Base-by-base conservation (phyloP, 176 grass and related monocot genomes). In the Luzula sylvatica region DNA sequence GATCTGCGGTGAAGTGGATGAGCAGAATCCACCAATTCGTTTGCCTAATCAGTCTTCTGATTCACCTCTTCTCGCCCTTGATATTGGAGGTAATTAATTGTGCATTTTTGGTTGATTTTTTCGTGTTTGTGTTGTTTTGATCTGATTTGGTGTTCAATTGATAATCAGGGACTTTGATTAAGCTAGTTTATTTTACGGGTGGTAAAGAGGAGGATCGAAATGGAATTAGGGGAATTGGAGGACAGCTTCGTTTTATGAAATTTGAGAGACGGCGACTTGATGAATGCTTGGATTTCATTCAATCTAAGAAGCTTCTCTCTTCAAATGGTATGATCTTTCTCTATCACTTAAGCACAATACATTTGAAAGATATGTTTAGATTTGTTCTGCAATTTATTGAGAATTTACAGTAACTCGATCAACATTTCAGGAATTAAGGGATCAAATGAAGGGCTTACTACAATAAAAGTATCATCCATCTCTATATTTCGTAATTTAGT, bases 141-240 rank as follows among this genome's bases (percentile, higher is more conserved):
- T 52, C 1, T 6, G 28, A 12, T 39, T 64, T 23, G 5, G 14
- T 27, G n/a, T 21, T n/a, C 26, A 15, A 55, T 55, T 18, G 11
- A 50, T 49, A 4, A 15, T 32, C 12, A 95, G 88, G 88, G 40
- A 95, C 79, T 68, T 75, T 95, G 88, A 78, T 88, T 21, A 95
- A 95, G 76, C 65, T 95, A 48, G 88, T 84, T 26, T 95, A 95
- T 57, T 87, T 86, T 52, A 72, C 79, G 23, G 72, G 60, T 15
- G 55, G 60, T 22, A 65, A 64, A 35, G 61, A 55, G 50, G 65
- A 39, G 23, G 72, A 20, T 11, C 23, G 45, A 42, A 70, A 58
- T 12, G 67, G 67, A 23, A 15, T 8, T 50, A 11, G 35, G 16
- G 39, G 46, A 16, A 56, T 30, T 27, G 81, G 74, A 18, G 75